Base-by-base conservation (phyloP, 352 stramenopile genomes). In the Hyaloperonospora arabidopsidis region DNA sequence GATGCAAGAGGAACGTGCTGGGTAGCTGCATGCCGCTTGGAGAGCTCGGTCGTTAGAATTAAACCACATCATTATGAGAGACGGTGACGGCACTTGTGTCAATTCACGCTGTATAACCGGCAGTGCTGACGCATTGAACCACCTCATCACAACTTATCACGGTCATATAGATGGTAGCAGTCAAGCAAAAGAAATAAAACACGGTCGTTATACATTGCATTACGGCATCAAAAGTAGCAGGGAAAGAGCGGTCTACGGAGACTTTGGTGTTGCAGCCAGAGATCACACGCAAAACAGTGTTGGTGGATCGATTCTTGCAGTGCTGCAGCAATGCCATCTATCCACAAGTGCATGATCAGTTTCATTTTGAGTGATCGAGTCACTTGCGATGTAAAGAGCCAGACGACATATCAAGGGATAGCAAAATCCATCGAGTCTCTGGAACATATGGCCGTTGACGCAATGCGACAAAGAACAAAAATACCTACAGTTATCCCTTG, bases 11-110 rank as follows among this genome's bases (percentile, higher is more conserved):
- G 64, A 4, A 89, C 73, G 43, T 84, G 70, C 57, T 81, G 72
- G 2, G 36, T 41, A 14, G 43, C 54, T 10, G 64, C 52, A 2
- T n/a, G 4, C 72, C 65, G 0, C 53, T 46, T 0, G 40, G 1
- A 77, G 58, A 13, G 76, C 72, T n/a, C 77, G 73, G 45, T 89
- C 79, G 28, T 89, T 89, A 21, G 79, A 69, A n/a, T 77, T 77
- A 46, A 89, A 53, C 70, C 72, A 87, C n/a, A 90, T 41, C 28
- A 68, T 83, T 35, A 87, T 62, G 19, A 89, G 61, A 25, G 65
- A 52, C 21, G 79, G 76, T 2, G n/a, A 51, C 13, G 56, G 56
- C 45, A 49, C 18, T 29, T 65, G 45, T 12, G 46, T 25, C 23
- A 86, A 64, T 43, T 89, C 77, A n/a, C 64, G 45, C 35, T 65